Conservation (phyloP, 805 yeast species). For the Ogataea saltuana region DNA sequence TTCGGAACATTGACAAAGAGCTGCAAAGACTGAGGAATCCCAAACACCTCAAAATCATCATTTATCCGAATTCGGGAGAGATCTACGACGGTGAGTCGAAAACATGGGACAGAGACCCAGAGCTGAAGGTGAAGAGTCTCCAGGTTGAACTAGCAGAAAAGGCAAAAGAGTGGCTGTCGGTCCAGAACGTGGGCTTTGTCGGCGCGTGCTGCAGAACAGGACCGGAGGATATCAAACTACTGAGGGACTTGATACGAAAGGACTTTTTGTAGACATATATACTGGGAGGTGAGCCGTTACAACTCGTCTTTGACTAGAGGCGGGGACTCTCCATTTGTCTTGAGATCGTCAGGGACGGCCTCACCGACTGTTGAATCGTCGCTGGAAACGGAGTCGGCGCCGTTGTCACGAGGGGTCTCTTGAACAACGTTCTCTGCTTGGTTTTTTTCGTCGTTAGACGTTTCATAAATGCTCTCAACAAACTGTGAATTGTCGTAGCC, state of each 20-base stretch:
- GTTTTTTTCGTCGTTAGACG: constrained; percentile 10
- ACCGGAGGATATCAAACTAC: constrained; percentile 44
- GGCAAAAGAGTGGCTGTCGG: constrained; percentile 41
- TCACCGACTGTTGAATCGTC: constrained; percentile 22
- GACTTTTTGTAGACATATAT: no score
- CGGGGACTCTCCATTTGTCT: constrained; percentile 12
- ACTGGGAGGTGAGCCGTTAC: no score
- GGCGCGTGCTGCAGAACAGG: constrained; percentile 81
- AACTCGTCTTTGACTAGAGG: constrained; percentile 20
- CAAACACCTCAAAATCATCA: constrained; percentile 42
- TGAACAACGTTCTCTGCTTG: constrained; percentile 13
- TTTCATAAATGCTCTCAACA: constrained; percentile 5
- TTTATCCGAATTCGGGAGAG: constrained; percentile 81
- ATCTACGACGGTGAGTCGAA: constrained; percentile 51
- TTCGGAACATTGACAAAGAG: constrained; percentile 31
- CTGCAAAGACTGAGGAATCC: constrained; percentile 16
- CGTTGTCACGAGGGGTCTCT: constrained; percentile 18
- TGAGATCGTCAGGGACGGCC: constrained; percentile 14
- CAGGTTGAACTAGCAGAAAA: constrained; percentile 40
- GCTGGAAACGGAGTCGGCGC: not conserved
- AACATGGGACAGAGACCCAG: constrained; percentile 38
- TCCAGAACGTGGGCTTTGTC: constrained; percentile 47
- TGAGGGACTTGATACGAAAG: no score
- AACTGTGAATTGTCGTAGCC: constrained; percentile 3
- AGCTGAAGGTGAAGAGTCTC: constrained; percentile 14